Conservation (phyloP, 345 rosid species). For the Atalantia buxifolia region DNA sequence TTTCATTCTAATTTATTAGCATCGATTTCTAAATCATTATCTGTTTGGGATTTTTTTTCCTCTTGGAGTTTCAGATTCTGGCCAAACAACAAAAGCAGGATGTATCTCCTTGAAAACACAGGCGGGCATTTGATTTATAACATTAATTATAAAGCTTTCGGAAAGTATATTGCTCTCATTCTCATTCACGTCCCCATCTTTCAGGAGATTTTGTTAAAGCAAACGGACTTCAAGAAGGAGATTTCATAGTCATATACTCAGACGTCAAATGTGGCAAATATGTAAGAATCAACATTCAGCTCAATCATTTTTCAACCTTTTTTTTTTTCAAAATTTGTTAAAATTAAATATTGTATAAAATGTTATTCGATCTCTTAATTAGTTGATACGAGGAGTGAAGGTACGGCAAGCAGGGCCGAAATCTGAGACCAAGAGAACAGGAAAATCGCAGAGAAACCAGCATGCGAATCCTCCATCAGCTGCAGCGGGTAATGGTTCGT, state of each 20-base stretch:
- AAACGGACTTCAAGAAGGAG: conserved; percentile 98
- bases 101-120: conserved; percentile 98
- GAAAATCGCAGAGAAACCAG: conserved; percentile 60
- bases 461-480: conserved; percentile 37
- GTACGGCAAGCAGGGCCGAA: conserved; percentile 76
- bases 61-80: conserved; percentile 79
- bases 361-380: neutral
- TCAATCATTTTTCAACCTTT: neutral
- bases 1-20: neutral
- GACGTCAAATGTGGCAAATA: conserved; percentile 95
- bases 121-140: conserved; percentile 31
- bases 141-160: neutral
- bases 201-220: conserved; percentile 91
- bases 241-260: conserved; percentile 95
- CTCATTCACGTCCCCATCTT: neutral
- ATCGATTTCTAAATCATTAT: conserved; percentile 20
- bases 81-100: conserved; percentile 99
- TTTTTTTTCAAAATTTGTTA: neutral
- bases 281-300: conserved; percentile 38
- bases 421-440: conserved; percentile 58
- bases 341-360: neutral
- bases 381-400: conserved; percentile 97
- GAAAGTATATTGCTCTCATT: neutral
- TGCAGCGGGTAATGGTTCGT: conserved; percentile 21
- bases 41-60: neutral